Evolutionary conservation across 179 eudicot genomes (phyloP).

Genomic region (Camellia oleifera): DNA sequence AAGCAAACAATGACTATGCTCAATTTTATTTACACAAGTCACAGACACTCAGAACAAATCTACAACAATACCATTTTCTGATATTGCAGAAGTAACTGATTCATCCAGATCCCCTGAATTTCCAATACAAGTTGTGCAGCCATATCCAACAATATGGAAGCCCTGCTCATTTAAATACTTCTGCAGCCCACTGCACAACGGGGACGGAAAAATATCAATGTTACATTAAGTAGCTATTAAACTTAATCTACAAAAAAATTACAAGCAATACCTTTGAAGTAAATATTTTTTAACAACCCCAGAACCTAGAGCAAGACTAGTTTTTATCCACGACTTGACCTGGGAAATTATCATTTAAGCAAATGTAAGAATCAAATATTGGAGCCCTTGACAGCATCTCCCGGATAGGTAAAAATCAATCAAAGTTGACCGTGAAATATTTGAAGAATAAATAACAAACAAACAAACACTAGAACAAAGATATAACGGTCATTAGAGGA

Average conservation of each 20-base stretch:
- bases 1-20: no score
- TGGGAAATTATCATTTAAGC: conserved; percentile 16
- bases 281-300: conserved; percentile 56
- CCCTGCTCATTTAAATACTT: conserved; percentile 51
- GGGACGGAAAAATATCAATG: not conserved
- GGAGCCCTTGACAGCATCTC: not conserved
- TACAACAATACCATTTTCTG: conserved; percentile 41
- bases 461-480: not conserved
- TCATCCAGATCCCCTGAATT: conserved; percentile 60
- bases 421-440: not conserved
- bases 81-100: conserved; percentile 53
- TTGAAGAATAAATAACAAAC: not conserved
- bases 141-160: conserved; percentile 60
- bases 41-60: not conserved
- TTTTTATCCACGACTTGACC: conserved; percentile 61
- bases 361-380: not conserved
- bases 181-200: conserved; percentile 45
- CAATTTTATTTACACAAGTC: not conserved
- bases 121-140: conserved; percentile 63
- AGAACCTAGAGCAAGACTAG: conserved; percentile 60
- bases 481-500: not conserved
- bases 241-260: no score
- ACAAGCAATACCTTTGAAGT: conserved; percentile 35
- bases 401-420: not conserved
- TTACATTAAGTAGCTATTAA: not conserved